A percentile compares a stretch with the other conserved stretches of the same genome.
These are phyloP conservation scores for Solanum chmielewskii DNA, from an alignment of 257 asterid genomes.

Conservation along the genomic window DNA sequence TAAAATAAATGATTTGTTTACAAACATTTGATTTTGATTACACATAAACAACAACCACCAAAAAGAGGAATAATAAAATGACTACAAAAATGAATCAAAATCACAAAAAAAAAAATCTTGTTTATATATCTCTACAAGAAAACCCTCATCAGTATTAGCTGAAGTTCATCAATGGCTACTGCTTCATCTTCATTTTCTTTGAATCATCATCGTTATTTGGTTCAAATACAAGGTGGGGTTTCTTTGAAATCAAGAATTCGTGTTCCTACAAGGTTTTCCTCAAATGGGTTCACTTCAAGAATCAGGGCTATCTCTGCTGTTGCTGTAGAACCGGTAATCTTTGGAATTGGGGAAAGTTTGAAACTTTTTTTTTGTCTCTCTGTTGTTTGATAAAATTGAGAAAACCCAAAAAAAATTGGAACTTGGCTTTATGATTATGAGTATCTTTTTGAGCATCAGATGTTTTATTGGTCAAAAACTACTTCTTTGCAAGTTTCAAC, in stretches of 20 bases:
- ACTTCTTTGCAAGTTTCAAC: not conserved
- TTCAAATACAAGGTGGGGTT: conserved; percentile 14
- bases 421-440: not conserved
- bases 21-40: too few relatives aligned
- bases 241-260: conserved; percentile 12
- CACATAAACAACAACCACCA: too few relatives aligned
- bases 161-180: conserved; percentile 17
- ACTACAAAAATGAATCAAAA: not conserved
- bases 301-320: conserved; percentile 52
- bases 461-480: not conserved
- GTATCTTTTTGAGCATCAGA: not conserved
- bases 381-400: not conserved
- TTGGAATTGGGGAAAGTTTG: not conserved
- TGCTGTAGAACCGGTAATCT: conserved; percentile 45
- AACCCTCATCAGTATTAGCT: conserved; percentile 4
- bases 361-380: not conserved
- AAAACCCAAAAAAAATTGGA: not conserved
- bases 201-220: conserved; percentile 13
- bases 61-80: too few relatives aligned
- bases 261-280: conserved; percentile 11
- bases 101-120: not conserved
- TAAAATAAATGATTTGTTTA: too few relatives aligned
- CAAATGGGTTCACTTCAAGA: conserved; percentile 9
- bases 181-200: conserved; percentile 24
- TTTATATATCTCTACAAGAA: conserved; percentile 21